These are phyloP conservation scores for Mollisia scopiformis DNA, from an alignment of 2,329 filamentous ascomycete genomes.

Conservation along the genomic window DNA sequence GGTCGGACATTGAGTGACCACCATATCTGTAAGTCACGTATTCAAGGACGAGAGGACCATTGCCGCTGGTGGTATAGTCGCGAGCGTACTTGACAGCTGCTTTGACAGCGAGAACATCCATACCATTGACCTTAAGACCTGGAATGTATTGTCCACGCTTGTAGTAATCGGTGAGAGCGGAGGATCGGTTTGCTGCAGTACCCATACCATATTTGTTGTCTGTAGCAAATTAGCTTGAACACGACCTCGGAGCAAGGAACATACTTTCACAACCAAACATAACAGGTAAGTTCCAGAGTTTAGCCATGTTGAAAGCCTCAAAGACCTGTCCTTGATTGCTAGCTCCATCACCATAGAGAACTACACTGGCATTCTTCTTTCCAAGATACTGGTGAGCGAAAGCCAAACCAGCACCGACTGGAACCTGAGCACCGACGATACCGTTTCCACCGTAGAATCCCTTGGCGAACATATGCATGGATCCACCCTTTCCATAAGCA, in stretches of 20 bases:
- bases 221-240: conserved; percentile 44
- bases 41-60: conserved; percentile 94
- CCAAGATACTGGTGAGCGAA: conserved; percentile 95
- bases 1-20: conserved; percentile 99
- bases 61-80: conserved; percentile 79
- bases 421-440: conserved; percentile 98
- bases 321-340: conserved; percentile 99
- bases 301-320: conserved; percentile 99
- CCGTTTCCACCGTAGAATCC: conserved; percentile 99
- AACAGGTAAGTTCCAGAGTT: conserved; percentile 95
- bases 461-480: conserved; percentile 99
- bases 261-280: conserved; percentile 98
- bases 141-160: conserved; percentile 99
- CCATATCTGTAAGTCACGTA: conserved; percentile 99
- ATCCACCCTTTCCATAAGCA: conserved; percentile 97
- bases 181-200: conserved; percentile 90
- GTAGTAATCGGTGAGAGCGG: conserved; percentile 98
- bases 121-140: conserved; percentile 98
- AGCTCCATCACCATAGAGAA: conserved; percentile 96
- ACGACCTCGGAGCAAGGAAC: conserved; percentile 41
- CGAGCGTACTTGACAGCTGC: conserved; percentile 93
- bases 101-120: conserved; percentile 98
- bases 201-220: conserved; percentile 99
- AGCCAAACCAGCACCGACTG: conserved; percentile 92
- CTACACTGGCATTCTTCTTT: conserved; percentile 83